Conservation (phyloP, 2,329 filamentous ascomycete species). For the Penicillium sp. region DNA sequence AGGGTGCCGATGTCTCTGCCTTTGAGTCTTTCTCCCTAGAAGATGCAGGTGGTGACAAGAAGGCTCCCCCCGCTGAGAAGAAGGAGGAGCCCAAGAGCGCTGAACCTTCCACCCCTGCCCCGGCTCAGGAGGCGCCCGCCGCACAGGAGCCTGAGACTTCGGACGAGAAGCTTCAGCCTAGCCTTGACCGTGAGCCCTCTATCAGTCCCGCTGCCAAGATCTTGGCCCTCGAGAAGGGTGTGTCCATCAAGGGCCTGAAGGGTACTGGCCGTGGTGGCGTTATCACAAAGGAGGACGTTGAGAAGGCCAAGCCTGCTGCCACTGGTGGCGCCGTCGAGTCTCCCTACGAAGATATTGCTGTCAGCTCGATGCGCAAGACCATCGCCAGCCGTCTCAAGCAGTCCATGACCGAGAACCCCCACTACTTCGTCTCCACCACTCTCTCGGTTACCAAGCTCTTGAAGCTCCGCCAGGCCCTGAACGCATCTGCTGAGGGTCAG, state of each 20-base stretch:
- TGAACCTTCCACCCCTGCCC: slow-evolving; percentile 49
- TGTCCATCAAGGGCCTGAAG: slow-evolving; percentile 74
- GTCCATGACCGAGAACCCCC: slow-evolving; percentile 89
- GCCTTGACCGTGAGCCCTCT: slow-evolving; percentile 76
- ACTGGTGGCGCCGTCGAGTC: slow-evolving; percentile 55
- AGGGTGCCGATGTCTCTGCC: slow-evolving; percentile 77
- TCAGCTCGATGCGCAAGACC: slow-evolving; percentile 94
- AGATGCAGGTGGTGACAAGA: slow-evolving; percentile 85
- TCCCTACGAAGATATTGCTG: slow-evolving; percentile 76
- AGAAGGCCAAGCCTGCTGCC: slow-evolving; percentile 67
- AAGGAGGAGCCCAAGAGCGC: slow-evolving; percentile 51
- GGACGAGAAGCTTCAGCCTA: slow-evolving; percentile 73
- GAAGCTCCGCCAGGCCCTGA: slow-evolving; percentile 92
- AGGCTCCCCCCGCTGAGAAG: slow-evolving; percentile 62
- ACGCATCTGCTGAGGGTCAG: slow-evolving; percentile 79
- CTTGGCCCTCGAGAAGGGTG: slow-evolving; percentile 78
- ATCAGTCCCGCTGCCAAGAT: slow-evolving; percentile 71
- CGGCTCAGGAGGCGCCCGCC: slow-evolving; percentile 55
- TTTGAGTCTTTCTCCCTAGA: slow-evolving; percentile 85
- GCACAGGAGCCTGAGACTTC: slow-evolving; percentile 68
- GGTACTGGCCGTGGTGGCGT: slow-evolving; percentile 80
- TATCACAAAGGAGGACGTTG: slow-evolving; percentile 88
- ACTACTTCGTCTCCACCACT: slow-evolving; percentile 92
- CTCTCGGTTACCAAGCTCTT: slow-evolving; percentile 92
- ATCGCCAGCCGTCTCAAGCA: slow-evolving; percentile 88